A percentile compares a stretch with the other conserved stretches of the same genome.
These are phyloP conservation scores for Trichoderma afroharzianum DNA, from an alignment of 2,329 filamentous ascomycete species.

Conservation along the genomic window DNA sequence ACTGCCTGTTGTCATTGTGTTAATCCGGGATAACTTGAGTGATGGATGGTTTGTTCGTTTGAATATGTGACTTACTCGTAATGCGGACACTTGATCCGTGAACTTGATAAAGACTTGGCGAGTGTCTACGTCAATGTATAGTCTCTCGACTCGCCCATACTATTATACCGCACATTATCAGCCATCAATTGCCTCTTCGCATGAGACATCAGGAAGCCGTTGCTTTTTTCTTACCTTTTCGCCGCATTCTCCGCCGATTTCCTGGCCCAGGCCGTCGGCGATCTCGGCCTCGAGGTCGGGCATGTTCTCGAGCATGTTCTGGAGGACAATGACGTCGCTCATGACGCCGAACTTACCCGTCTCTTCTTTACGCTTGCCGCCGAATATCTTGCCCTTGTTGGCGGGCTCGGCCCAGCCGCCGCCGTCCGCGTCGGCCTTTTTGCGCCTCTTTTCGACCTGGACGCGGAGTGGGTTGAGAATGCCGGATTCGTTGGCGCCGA, in stretches of 20 bases:
- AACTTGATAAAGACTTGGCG: slow-evolving; percentile 89
- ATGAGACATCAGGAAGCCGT: not conserved
- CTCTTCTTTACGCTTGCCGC: slow-evolving; percentile 58
- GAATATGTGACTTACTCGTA: slow-evolving; percentile 59
- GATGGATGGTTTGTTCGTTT: not conserved
- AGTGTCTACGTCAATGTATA: slow-evolving; percentile 66
- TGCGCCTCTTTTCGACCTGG: slow-evolving; percentile 81
- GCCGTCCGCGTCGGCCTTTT: slow-evolving; percentile 72
- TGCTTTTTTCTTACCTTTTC: slow-evolving; percentile 55
- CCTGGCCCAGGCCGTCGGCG: slow-evolving; percentile 72
- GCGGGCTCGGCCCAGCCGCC: slow-evolving; percentile 70
- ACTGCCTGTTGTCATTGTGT: slow-evolving; percentile 59
- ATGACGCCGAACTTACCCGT: slow-evolving; percentile 62
- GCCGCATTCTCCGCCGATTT: slow-evolving; percentile 91
- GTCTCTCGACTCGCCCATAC: slow-evolving; percentile 79
- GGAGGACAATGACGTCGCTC: slow-evolving; percentile 77
- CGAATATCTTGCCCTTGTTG: slow-evolving; percentile 75
- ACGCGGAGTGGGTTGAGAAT: slow-evolving; percentile 82
- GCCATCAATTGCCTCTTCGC: not conserved
- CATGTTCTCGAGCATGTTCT: slow-evolving; percentile 83
- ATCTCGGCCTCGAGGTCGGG: slow-evolving; percentile 73
- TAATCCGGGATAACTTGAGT: not conserved
- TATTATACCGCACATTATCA: slow-evolving; percentile 31
- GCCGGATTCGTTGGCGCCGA: slow-evolving; percentile 77
- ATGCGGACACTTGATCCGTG: slow-evolving; percentile 75